Evolutionary conservation across 2,329 filamentous ascomycete species (phyloP), one percentile per base, ranked within the genome.

Genomic region (Fusarium virguliforme): DNA sequence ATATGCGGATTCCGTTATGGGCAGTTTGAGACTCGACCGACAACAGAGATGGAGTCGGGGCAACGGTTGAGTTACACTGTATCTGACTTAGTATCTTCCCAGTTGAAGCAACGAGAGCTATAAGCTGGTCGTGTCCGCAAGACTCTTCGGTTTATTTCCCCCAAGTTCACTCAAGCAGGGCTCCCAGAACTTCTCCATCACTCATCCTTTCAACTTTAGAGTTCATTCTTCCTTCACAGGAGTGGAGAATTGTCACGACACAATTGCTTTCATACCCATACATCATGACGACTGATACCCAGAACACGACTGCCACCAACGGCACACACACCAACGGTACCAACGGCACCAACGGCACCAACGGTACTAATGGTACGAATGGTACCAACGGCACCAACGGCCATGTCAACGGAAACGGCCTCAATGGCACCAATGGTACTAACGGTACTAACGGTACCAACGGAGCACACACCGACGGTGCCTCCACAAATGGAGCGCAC

Each of bases 361-460:
- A 41, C 15, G 34, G 46, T 35, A 15, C 38, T 30, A 59, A 64
- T 22, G 46, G 37, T 41, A n/a, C 37, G 8, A 38, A 38, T 38
- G 37, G 37, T 38, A 4, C 7, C 7, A 38, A 38, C 3, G 8
- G 15, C 35, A 24, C 41, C 18, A 56, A 56, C n/a, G 26, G 28
- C 22, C 22, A 24, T 13, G 15, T 38, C 8, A 56, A 40, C 4
- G 60, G 50, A 3, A 26, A 48, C n/a, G 26, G 24, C 15, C 8
- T 6, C 46, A 34, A 34, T 32, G 46, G 26, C 28, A 43, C 51
- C 24, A 63, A 62, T 18, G 46, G 58, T 22, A 61, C 54, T 18
- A 63, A 60, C 30, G 40, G 50, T 24, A 26, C 59, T 8, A 62
- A 57, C 40, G 24, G 60, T 6, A 38, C 48, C 4, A 62, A 62